Evolutionary conservation across 345 rosid genomes (phyloP).

Genomic region (Arabidopsis suecica): DNA sequence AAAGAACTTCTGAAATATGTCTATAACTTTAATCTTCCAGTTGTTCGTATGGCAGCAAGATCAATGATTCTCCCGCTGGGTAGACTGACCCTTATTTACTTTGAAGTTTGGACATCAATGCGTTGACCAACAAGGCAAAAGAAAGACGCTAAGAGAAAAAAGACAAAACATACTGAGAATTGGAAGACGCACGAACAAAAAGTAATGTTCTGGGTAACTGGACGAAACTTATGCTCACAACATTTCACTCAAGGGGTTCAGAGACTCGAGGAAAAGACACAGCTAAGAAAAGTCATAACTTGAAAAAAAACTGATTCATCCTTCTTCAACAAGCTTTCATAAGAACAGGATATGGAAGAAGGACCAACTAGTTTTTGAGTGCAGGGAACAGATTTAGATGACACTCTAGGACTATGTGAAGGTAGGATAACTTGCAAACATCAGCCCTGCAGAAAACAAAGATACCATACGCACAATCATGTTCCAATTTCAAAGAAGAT

Average conservation of each 20-base stretch:
- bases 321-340: slow-evolving; percentile 52
- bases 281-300: slow-evolving; percentile 47
- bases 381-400: slow-evolving; percentile 40
- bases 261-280: slow-evolving; percentile 46
- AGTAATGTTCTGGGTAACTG: slow-evolving; percentile 47
- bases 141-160: slow-evolving; percentile 43
- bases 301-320: slow-evolving; percentile 39
- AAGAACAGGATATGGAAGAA: slow-evolving; percentile 39
- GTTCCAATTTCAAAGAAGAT: slow-evolving; percentile 26
- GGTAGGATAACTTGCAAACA: slow-evolving; percentile 55
- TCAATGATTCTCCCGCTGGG: slow-evolving; percentile 45
- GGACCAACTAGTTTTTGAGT: slow-evolving; percentile 42
- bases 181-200: slow-evolving; percentile 40
- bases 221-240: slow-evolving; percentile 46
- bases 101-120: slow-evolving; percentile 48
- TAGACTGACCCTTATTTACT: slow-evolving; percentile 63
- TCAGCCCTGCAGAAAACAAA: slow-evolving; percentile 58
- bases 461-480: slow-evolving; percentile 23
- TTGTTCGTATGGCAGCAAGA: slow-evolving; percentile 28
- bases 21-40: slow-evolving; percentile 52
- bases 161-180: slow-evolving; percentile 52
- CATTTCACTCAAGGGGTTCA: slow-evolving; percentile 49
- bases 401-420: slow-evolving; percentile 49
- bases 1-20: slow-evolving; percentile 46
- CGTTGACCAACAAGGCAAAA: slow-evolving; percentile 47